A percentile compares a stretch with the other conserved stretches of the same genome.
Evolutionary conservation across 306 rosid species (phyloP).

Genomic region (Parietaria judaica): DNA sequence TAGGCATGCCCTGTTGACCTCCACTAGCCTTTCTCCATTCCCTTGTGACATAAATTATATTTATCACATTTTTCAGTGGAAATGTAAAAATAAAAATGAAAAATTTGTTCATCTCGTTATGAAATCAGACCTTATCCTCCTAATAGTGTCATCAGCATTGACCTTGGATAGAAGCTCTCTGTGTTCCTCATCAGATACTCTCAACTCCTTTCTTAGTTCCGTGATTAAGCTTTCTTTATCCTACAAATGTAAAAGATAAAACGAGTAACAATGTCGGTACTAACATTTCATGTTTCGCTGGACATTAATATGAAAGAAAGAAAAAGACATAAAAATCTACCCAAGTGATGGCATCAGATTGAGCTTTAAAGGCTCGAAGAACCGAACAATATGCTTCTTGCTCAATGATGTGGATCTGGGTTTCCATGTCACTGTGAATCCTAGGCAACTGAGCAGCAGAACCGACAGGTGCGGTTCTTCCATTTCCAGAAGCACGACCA

Average conservation of each 20-base stretch:
- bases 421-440: constrained; percentile 40
- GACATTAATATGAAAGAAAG: background rate
- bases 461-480: constrained; percentile 30
- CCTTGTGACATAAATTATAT: constrained; percentile 29
- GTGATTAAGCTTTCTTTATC: constrained; percentile 49
- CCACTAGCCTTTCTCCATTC: constrained; percentile 89
- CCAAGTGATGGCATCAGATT: constrained; percentile 55
- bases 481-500: constrained; percentile 35
- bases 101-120: constrained; percentile 7
- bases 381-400: constrained; percentile 49
- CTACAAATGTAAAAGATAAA: constrained; percentile 17
- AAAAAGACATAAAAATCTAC: constrained; percentile 16
- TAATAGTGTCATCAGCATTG: constrained; percentile 42
- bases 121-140: constrained; percentile 35
- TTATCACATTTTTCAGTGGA: constrained; percentile 8
- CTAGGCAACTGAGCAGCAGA: constrained; percentile 31
- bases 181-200: constrained; percentile 51
- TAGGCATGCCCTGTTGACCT: constrained; percentile 50
- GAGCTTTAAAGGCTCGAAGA: constrained; percentile 49
- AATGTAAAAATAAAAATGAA: constrained; percentile 6
- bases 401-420: constrained; percentile 43
- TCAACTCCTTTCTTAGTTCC: constrained; percentile 45
- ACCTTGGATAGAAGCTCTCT: constrained; percentile 45
- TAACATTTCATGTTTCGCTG: background rate
- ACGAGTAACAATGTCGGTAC: background rate